Evolutionary conservation across 192 early-diverging fungal species (phyloP).

Genomic region (Umbelopsis sp.): DNA sequence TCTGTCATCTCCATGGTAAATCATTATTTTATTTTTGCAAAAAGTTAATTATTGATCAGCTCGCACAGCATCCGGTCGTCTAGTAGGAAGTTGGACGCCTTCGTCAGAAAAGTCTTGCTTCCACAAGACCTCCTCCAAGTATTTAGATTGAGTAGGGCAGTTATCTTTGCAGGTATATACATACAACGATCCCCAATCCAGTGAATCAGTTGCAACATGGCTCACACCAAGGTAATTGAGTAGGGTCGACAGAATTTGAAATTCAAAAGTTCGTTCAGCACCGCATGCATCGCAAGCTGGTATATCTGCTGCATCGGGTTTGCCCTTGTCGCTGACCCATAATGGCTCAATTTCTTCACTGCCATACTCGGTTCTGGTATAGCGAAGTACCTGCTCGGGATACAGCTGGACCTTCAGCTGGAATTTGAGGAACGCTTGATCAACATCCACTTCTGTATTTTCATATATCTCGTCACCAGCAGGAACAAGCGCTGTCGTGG

Average conservation of each 20-base stretch:
- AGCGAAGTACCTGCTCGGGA: conserved; percentile 88
- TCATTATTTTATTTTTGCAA: not conserved
- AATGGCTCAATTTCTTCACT: conserved; percentile 65
- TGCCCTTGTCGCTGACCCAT: conserved; percentile 75
- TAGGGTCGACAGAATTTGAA: conserved; percentile 93
- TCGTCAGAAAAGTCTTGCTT: conserved; percentile 85
- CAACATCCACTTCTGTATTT: conserved; percentile 85
- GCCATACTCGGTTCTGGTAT: conserved; percentile 64
- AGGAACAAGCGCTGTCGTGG: conserved; percentile 42
- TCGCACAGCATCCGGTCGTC: conserved; percentile 11
- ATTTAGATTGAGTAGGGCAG: conserved; percentile 58
- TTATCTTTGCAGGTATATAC: conserved; percentile 86
- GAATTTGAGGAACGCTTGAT: conserved; percentile 88
- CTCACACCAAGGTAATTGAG: conserved; percentile 79
- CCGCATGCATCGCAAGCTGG: conserved; percentile 75
- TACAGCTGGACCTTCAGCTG: conserved; percentile 77
- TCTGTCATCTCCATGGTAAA: not conserved
- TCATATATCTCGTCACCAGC: conserved; percentile 65
- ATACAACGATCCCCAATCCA: conserved; percentile 92
- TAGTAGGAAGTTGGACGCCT: conserved; percentile 57
- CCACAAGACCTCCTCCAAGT: conserved; percentile 62
- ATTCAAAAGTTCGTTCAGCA: conserved; percentile 80
- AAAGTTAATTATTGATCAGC: not conserved
- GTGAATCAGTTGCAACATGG: conserved; percentile 63
- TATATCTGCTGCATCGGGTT: conserved; percentile 59